Evolutionary conservation across 2,329 filamentous ascomycete species (phyloP).

Genomic region (Aspergillus udagawae): DNA sequence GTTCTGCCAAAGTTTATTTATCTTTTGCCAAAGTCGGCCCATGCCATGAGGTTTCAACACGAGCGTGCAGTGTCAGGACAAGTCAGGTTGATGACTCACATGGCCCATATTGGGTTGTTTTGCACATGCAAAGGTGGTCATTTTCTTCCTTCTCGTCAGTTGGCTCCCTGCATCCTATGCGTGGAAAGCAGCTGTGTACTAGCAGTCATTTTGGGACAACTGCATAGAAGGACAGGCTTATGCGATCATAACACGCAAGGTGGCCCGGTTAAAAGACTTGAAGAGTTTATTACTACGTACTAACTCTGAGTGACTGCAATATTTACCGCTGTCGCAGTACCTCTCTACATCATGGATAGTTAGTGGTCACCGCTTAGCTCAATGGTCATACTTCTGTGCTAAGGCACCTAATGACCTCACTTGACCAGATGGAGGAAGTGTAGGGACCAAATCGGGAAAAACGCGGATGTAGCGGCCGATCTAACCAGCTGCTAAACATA

Average conservation of each 20-base stretch:
- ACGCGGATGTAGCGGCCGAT: conserved; percentile 15
- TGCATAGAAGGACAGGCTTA: neutral
- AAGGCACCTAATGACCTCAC: neutral
- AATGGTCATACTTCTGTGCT: neutral
- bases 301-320: neutral
- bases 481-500: conserved; percentile 23
- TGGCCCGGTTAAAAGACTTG: too few species aligned
- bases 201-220: neutral
- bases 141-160: neutral
- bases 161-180: neutral
- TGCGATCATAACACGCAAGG: neutral
- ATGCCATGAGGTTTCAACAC: neutral
- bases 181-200: neutral
- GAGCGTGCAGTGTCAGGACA: neutral
- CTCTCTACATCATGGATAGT: neutral
- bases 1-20: conserved; percentile 6
- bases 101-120: neutral
- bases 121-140: neutral
- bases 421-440: neutral
- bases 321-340: neutral
- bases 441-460: neutral
- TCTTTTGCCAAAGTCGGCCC: neutral
- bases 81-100: neutral
- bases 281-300: too few species aligned
- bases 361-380: neutral